These are phyloP conservation scores for Penstemon newberryi DNA, from an alignment of 257 asterid species.

Conservation along the genomic window DNA sequence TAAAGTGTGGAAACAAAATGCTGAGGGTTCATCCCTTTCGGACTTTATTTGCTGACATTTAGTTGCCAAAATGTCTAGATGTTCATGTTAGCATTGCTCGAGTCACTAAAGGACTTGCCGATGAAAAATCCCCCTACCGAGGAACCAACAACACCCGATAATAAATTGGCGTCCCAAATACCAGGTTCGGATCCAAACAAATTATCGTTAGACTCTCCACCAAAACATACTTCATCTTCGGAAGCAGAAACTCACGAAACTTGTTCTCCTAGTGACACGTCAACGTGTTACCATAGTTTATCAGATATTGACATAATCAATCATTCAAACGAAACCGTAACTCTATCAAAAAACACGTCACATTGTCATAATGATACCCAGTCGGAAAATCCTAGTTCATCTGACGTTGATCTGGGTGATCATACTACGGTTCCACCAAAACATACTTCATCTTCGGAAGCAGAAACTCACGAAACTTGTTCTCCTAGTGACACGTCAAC, in stretches of 20 bases:
- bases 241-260: constrained; percentile 25
- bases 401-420: constrained; percentile 47
- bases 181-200: constrained; percentile 16
- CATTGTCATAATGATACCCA: constrained; percentile 21
- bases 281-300: constrained; percentile 10
- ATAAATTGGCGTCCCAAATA: constrained; percentile 21
- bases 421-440: constrained; percentile 33
- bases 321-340: constrained; percentile 12
- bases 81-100: constrained; percentile 74
- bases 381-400: constrained; percentile 34
- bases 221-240: constrained; percentile 11
- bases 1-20: too few species aligned
- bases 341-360: neutral
- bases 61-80: constrained; percentile 48
- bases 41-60: constrained; percentile 2
- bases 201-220: constrained; percentile 22
- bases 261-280: constrained; percentile 23
- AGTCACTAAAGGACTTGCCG: constrained; percentile 69
- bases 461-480: constrained; percentile 27
- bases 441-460: constrained; percentile 7
- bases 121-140: constrained; percentile 27
- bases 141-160: constrained; percentile 35
- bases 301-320: constrained; percentile 6
- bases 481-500: constrained; percentile 20
- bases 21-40: too few species aligned